Conservation (phyloP, 1,139 yeast genomes). For the Hemisphaericaspora xylofermentans region DNA sequence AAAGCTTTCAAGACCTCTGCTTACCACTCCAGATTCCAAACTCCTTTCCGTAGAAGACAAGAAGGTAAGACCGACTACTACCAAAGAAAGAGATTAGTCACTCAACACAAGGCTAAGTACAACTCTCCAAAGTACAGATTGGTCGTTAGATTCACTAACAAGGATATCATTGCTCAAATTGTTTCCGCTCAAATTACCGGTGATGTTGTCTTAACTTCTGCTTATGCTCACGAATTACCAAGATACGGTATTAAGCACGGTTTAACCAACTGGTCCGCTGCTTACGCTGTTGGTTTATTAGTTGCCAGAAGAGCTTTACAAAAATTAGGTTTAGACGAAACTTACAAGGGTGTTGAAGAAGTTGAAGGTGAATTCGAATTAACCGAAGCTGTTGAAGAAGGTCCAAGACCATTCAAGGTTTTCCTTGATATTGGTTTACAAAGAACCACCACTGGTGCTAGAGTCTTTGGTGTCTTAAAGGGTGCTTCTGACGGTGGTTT, state of each 20-base stretch:
- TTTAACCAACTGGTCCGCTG: conserved; percentile 99
- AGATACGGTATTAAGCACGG: conserved; percentile 97
- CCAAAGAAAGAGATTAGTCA: conserved; percentile 99
- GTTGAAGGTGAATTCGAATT: conserved; percentile 98
- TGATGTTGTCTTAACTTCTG: conserved; percentile 94
- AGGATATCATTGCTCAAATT: conserved; percentile 97
- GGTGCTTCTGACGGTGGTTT: conserved; percentile 99
- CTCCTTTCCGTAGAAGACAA: conserved; percentile 99
- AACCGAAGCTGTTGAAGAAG: conserved; percentile 99
- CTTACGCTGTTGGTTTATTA: conserved; percentile 98
- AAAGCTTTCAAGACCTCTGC: conserved; percentile 78
- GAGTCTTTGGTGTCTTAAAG: conserved; percentile 98
- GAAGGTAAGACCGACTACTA: conserved; percentile 99
- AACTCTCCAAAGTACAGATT: conserved; percentile 99
- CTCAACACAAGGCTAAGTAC: conserved; percentile 99
- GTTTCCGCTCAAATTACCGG: conserved; percentile 96
- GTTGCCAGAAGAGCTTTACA: conserved; percentile 99
- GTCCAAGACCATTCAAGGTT: conserved; percentile 99
- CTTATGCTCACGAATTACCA: conserved; percentile 99
- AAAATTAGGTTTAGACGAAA: conserved; percentile 97
- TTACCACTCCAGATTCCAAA: conserved; percentile 99
- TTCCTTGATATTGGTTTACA: conserved; percentile 99
- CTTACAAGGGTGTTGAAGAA: conserved; percentile 98
- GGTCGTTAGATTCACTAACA: conserved; percentile 99
- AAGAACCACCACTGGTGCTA: conserved; percentile 99